Conservation (phyloP, 306 rosid species). For the Aeschynomene evenia region DNA sequence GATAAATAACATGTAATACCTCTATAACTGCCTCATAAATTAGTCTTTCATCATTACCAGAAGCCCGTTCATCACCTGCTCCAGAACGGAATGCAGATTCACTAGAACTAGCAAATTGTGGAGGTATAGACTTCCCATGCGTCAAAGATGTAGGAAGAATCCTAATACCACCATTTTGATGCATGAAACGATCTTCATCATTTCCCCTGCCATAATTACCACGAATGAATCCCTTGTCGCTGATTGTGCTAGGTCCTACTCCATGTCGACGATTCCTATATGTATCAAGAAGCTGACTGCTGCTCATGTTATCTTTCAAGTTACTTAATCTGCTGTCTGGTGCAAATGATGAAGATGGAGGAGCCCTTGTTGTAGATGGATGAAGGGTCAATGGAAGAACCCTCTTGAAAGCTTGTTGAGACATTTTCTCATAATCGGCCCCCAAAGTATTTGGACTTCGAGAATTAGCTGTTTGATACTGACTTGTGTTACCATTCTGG, state of each 20-base stretch:
- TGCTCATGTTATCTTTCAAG: slow-evolving; percentile 42
- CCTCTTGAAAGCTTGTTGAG: slow-evolving; percentile 69
- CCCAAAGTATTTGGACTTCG: slow-evolving; percentile 42
- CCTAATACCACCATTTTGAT: slow-evolving; percentile 60
- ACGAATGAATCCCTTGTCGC: slow-evolving; percentile 46
- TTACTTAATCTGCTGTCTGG: slow-evolving; percentile 38
- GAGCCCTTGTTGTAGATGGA: slow-evolving; percentile 45
- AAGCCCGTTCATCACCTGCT: slow-evolving; percentile 60
- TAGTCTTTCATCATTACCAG: slow-evolving; percentile 75
- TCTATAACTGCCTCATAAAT: slow-evolving; percentile 87
- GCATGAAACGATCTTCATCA: slow-evolving; percentile 49
- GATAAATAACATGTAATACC: slow-evolving; percentile 45
- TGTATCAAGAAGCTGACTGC: slow-evolving; percentile 48
- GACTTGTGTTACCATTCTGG: slow-evolving; percentile 49
- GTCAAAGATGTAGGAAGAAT: slow-evolving; percentile 57
- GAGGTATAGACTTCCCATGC: slow-evolving; percentile 49
- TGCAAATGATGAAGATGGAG: slow-evolving; percentile 47
- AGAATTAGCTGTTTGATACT: slow-evolving; percentile 41
- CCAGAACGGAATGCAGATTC: slow-evolving; percentile 61
- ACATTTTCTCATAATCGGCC: slow-evolving; percentile 51
- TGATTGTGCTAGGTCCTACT: slow-evolving; percentile 50
- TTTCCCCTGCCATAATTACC: slow-evolving; percentile 46
- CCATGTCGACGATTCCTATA: slow-evolving; percentile 39
- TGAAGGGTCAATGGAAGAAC: slow-evolving; percentile 55
- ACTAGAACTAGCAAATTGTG: slow-evolving; percentile 55